These are phyloP conservation scores for Botryosphaeria dothidea DNA, from an alignment of 2,329 filamentous ascomycete species.

Conservation along the genomic window DNA sequence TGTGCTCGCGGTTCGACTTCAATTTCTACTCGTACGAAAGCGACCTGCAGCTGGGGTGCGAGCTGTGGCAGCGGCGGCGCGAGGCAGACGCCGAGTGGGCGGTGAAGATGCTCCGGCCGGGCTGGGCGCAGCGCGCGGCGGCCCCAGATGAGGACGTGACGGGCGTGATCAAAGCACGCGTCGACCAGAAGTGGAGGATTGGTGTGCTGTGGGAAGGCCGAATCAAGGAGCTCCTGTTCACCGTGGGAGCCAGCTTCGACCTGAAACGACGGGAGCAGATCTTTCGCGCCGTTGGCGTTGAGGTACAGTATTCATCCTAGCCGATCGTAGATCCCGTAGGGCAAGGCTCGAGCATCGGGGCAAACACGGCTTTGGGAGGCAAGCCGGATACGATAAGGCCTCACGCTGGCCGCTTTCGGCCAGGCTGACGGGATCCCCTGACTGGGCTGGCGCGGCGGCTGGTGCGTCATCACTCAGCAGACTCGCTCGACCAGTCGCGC, in stretches of 20 bases:
- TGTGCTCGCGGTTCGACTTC: constrained; percentile 92
- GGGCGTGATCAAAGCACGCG: constrained; percentile 83
- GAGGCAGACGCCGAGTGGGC: constrained; percentile 12
- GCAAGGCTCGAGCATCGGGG: constrained; percentile 19
- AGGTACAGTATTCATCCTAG: constrained; percentile 82
- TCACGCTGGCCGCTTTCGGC: neutral
- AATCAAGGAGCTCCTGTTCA: constrained; percentile 89
- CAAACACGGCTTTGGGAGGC: constrained; percentile 19
- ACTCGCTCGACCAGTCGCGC: neutral
- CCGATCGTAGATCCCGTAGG: constrained; percentile 26
- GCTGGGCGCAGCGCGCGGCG: constrained; percentile 42
- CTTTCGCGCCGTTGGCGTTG: constrained; percentile 73
- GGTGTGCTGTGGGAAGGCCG: constrained; percentile 91
- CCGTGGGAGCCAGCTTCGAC: constrained; percentile 83
- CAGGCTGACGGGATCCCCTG: constrained; percentile 12
- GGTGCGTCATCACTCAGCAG: constrained; percentile 16
- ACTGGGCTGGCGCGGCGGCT: constrained; percentile 11
- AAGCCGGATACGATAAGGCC: constrained; percentile 16
- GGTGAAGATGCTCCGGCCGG: constrained; percentile 6
- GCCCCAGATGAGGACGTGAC: constrained; percentile 66
- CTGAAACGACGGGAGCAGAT: constrained; percentile 74
- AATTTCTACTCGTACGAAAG: constrained; percentile 99
- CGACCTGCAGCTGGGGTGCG: constrained; percentile 85
- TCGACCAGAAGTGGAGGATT: constrained; percentile 86
- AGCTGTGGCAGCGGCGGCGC: constrained; percentile 74